phyloP scores from a whole-genome alignment of 2,329 filamentous ascomycete genomes.

The Phyllosticta capitalensis region DNA sequence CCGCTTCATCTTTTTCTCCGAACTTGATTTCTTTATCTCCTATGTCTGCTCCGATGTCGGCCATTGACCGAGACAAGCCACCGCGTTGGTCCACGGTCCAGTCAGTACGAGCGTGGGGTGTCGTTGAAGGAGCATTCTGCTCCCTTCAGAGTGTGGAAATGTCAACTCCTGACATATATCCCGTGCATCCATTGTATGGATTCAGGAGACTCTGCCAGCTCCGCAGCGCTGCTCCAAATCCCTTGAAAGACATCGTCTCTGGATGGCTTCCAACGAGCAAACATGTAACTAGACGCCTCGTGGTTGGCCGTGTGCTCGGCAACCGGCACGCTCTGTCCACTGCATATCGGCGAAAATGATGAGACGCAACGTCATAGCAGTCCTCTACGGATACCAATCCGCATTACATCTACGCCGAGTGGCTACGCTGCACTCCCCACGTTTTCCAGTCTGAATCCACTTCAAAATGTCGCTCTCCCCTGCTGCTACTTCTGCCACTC shows the following conservation, averaged over 20 bases:
- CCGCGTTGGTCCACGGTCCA: neutral
- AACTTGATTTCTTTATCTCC: neutral
- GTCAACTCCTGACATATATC: neutral
- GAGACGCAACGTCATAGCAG: neutral
- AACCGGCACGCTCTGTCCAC: neutral
- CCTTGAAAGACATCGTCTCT: neutral
- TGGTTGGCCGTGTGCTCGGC: neutral
- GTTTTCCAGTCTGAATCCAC: neutral
- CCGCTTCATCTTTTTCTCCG: neutral
- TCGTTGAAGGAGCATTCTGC: too few relatives aligned
- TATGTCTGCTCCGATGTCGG: neutral
- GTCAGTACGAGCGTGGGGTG: neutral
- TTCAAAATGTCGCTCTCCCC: neutral
- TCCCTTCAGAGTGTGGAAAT: neutral
- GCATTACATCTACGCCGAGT: neutral
- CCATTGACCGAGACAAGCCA: neutral
- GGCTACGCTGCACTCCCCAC: neutral
- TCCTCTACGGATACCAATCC: too few relatives aligned
- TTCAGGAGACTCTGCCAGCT: neutral
- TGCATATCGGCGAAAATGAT: neutral
- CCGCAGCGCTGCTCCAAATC: neutral
- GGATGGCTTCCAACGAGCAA: neutral
- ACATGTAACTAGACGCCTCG: neutral
- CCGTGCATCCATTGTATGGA: neutral
- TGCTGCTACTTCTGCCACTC: neutral